A percentile compares a stretch with the other conserved stretches of the same genome.
Evolutionary conservation across 768 basidiomycete species (phyloP).

Genomic region (Psilocybe sp.): DNA sequence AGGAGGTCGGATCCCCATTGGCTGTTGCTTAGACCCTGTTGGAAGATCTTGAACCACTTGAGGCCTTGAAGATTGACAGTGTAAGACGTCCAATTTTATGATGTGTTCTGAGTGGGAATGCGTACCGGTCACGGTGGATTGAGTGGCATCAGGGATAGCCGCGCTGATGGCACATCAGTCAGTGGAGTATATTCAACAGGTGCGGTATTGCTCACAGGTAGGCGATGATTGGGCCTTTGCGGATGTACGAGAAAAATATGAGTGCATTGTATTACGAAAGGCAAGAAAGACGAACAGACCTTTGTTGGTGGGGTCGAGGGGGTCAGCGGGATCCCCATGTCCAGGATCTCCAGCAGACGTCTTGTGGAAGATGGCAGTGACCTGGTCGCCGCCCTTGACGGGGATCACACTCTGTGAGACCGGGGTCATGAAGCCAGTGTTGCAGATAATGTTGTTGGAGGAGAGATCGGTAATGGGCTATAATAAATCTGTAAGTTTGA

Average conservation of each 20-base stretch:
- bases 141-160: constrained; percentile 38
- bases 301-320: constrained; percentile 35
- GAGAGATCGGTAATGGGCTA: constrained; percentile 53
- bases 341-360: constrained; percentile 30
- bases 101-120: constrained; percentile 11
- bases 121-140: constrained; percentile 35
- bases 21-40: constrained; percentile 37
- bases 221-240: constrained; percentile 44
- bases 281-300: constrained; percentile 27
- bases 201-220: constrained; percentile 44
- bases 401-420: constrained; percentile 41
- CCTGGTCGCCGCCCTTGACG: constrained; percentile 44
- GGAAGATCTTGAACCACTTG: constrained; percentile 55
- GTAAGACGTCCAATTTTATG: not conserved
- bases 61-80: constrained; percentile 31
- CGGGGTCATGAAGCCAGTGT: constrained; percentile 47
- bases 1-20: constrained; percentile 48
- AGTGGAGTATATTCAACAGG: no score
- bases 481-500: no score
- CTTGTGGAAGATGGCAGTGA: constrained; percentile 49
- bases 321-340: constrained; percentile 5
- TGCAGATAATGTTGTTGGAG: constrained; percentile 51
- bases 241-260: not conserved
- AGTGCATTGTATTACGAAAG: not conserved
- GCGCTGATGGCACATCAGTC: constrained; percentile 39